phyloP scores from a whole-genome alignment of 192 early-diverging fungal genomes.

The Podila epigama region DNA sequence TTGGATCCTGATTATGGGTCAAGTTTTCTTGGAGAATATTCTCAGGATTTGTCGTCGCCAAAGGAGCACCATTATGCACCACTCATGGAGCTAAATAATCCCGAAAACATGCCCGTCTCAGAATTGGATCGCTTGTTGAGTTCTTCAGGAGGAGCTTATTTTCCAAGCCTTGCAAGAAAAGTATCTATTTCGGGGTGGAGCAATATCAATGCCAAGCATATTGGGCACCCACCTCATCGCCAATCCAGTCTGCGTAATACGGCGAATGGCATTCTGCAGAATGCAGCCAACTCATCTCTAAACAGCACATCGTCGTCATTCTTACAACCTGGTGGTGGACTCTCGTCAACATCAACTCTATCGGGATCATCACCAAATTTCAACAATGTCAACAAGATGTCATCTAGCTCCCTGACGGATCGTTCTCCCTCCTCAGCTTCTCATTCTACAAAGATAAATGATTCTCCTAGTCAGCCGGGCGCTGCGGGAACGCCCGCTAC shows the following conservation, averaged over 20 bases:
- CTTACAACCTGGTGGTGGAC: slow-evolving; percentile 7
- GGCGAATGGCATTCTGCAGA: slow-evolving; percentile 41
- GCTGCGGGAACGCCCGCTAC: background rate
- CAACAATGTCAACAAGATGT: background rate
- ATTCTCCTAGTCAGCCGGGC: background rate
- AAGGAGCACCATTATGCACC: slow-evolving; percentile 38
- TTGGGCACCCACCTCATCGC: slow-evolving; percentile 28
- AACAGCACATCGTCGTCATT: slow-evolving; percentile 17
- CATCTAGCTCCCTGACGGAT: background rate
- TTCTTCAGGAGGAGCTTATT: slow-evolving; percentile 38
- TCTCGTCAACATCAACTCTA: background rate
- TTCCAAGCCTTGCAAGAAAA: slow-evolving; percentile 42
- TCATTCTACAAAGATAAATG: no score
- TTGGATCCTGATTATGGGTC: slow-evolving; percentile 36
- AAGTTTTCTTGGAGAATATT: slow-evolving; percentile 26
- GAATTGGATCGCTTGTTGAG: slow-evolving; percentile 67
- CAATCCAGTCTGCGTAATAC: slow-evolving; percentile 39
- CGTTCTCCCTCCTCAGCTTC: no score
- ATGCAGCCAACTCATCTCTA: slow-evolving; percentile 36
- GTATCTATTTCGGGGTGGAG: slow-evolving; percentile 47
- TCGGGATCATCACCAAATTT: background rate
- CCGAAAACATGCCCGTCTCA: slow-evolving; percentile 68
- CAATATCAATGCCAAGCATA: slow-evolving; percentile 38
- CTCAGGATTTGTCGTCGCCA: slow-evolving; percentile 26
- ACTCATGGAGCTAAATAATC: slow-evolving; percentile 67